Conservation (phyloP, 257 asterid genomes). For the Jacaranda mimosifolia region DNA sequence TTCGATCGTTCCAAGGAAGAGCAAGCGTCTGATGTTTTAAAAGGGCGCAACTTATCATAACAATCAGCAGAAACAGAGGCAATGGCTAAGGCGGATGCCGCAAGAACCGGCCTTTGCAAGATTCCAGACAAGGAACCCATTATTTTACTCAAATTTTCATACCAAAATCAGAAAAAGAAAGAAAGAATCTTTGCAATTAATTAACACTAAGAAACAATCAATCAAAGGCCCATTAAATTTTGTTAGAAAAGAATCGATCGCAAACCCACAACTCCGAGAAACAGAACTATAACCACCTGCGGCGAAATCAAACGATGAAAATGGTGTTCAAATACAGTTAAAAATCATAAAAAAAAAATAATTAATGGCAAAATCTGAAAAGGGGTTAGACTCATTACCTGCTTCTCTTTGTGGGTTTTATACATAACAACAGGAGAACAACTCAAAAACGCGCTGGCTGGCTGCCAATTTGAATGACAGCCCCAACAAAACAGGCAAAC, state of each 20-base stretch:
- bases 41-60: conserved; percentile 63
- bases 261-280: conserved; percentile 36
- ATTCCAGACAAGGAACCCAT: conserved; percentile 86
- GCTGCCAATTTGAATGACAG: conserved; percentile 56
- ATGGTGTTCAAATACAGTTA: background rate
- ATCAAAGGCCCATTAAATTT: background rate
- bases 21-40: conserved; percentile 47
- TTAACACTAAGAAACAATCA: background rate
- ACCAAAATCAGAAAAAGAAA: conserved; percentile 12
- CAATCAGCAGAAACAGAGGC: conserved; percentile 86
- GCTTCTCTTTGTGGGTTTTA: conserved; percentile 35
- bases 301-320: conserved; percentile 22
- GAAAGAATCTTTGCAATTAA: conserved; percentile 1
- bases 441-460: conserved; percentile 18
- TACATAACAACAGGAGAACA: background rate
- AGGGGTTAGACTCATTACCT: conserved; percentile 28
- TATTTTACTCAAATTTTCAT: conserved; percentile 32
- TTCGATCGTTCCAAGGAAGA: conserved; percentile 55
- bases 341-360: background rate
- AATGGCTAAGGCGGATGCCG: conserved; percentile 83
- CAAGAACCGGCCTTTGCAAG: conserved; percentile 81
- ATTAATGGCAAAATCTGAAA: conserved; percentile 13
- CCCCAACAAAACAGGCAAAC: conserved; percentile 40
- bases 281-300: conserved; percentile 46
- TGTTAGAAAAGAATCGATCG: background rate